Evolutionary conservation across 108 stramenopile genomes (phyloP), one percentile per base, ranked within the genome.

Genomic region (Pseudonitzschia delicatissima): DNA sequence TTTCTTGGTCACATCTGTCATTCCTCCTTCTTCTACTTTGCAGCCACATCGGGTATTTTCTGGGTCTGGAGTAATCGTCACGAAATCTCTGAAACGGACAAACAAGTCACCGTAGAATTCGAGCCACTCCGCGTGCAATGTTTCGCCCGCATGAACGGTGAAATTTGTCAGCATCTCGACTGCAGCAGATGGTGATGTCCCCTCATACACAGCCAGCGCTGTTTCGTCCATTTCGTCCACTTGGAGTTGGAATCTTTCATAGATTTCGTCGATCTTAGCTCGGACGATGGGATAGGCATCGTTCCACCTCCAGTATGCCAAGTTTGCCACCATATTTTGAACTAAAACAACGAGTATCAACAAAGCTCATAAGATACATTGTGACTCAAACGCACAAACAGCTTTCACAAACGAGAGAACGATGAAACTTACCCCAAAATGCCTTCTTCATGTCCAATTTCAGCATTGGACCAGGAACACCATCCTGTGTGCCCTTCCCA

Each of bases 291-390:
- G 85, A 53, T 83, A 84, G 18, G 67, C 73, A 62, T 86, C 80
- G 13, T 58, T 47, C 79, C 81, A 90, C 5, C 85, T 71, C 3
- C 35, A 61, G 69, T 90, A 90, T 45, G 61, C 80, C 23, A 73
- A 76, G 55, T 90, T 87, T 7, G 80, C 78, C 15, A 87, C 89
- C 69, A 90, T 68, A 58, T 87, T 90, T 64, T 80, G 81, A 34
- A 87, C n/a, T n/a, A n/a, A n/a, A n/a, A n/a, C n/a, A n/a, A n/a
- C n/a, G n/a, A n/a, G n/a, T n/a, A n/a, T n/a, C n/a, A n/a, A n/a
- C n/a, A n/a, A n/a, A n/a, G n/a, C n/a, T n/a, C n/a, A n/a, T n/a
- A n/a, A n/a, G n/a, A n/a, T n/a, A n/a, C n/a, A n/a, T n/a, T n/a
- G n/a, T n/a, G n/a, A n/a, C n/a, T n/a, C n/a, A n/a, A n/a, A n/a